Evolutionary conservation across 2,329 filamentous ascomycete genomes (phyloP), one percentile per base, ranked within the genome.

Genomic region (Aspergillus quadricinctus): DNA sequence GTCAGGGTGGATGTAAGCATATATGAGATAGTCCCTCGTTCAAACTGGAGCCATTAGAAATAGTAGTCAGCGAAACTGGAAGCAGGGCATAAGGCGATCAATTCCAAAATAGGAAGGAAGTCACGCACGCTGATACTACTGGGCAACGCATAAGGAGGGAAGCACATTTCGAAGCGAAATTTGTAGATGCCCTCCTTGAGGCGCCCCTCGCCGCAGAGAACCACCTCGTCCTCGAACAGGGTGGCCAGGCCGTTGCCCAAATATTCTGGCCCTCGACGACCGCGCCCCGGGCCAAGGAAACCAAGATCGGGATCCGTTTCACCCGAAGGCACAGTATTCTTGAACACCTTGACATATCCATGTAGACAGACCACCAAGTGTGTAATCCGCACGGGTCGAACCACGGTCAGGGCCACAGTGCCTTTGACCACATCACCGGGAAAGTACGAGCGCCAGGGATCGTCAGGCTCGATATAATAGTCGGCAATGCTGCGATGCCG

Each of bases 11-110:
- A 88, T 5, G 90, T 93, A 65, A 97, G 83, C 77, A 93, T 86
- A 75, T 97, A 99, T 21, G 89, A 88, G 66, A 99, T 90, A 1
- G 90, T 92, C 37, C 94, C 94, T 69, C 93, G 87, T 75, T 97
- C 94, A 73, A 99, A 99, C 92, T 97, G 59, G 48, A 55, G 28
- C 29, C 35, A 23, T 49, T 27, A 31, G 19, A 40, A 11, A 37
- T 37, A 17, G 31, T 37, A 17, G 31, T 62, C 49, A 60, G 56
- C 25, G n/a, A 56, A 40, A 40, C 43, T n/a, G 57, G 9, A 35
- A 40, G 48, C 17, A n/a, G 19, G 11, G 4, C 25, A 37, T 55
- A 21, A 25, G 17, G 49, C 29, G 55, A 46, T 35, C 25, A 51
- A 49, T 23, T 7, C 21, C 23, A 14, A 17, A 14, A 14, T 27